These are phyloP conservation scores for Xerocomellus amylosporus DNA, from an alignment of 768 basidiomycete species.

Conservation along the genomic window DNA sequence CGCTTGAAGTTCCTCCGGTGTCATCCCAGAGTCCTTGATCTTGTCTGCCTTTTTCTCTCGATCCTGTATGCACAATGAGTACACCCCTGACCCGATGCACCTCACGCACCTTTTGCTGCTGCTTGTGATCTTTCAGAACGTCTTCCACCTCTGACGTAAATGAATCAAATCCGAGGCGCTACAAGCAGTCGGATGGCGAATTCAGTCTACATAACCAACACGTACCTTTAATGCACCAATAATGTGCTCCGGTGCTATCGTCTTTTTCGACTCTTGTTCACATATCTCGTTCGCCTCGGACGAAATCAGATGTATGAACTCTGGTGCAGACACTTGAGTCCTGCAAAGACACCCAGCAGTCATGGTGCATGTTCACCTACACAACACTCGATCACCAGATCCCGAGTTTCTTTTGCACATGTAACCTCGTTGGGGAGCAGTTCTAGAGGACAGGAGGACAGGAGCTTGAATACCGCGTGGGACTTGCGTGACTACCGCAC, in stretches of 20 bases:
- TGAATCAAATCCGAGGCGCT: constrained; percentile 91
- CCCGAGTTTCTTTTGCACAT: constrained; percentile 95
- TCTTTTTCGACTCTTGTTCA: constrained; percentile 97
- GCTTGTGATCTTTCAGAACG: constrained; percentile 94
- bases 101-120: constrained; percentile 78
- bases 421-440: constrained; percentile 82
- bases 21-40: constrained; percentile 82
- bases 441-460: constrained; percentile 48
- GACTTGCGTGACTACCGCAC: constrained; percentile 8
- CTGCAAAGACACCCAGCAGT: constrained; percentile 2
- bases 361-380: constrained; percentile 73
- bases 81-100: not conserved
- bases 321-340: constrained; percentile 42
- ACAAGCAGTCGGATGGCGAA: constrained; percentile 10
- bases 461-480: constrained; percentile 9
- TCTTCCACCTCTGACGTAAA: constrained; percentile 90
- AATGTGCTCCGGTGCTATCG: constrained; percentile 97
- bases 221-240: constrained; percentile 84
- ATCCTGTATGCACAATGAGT: constrained; percentile 48
- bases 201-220: not conserved
- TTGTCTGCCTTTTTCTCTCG: constrained; percentile 92
- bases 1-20: constrained; percentile 83
- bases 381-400: constrained; percentile 97
- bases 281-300: constrained; percentile 98
- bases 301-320: constrained; percentile 97